Evolutionary conservation across 345 rosid genomes (phyloP).

Genomic region (Punica granatum): DNA sequence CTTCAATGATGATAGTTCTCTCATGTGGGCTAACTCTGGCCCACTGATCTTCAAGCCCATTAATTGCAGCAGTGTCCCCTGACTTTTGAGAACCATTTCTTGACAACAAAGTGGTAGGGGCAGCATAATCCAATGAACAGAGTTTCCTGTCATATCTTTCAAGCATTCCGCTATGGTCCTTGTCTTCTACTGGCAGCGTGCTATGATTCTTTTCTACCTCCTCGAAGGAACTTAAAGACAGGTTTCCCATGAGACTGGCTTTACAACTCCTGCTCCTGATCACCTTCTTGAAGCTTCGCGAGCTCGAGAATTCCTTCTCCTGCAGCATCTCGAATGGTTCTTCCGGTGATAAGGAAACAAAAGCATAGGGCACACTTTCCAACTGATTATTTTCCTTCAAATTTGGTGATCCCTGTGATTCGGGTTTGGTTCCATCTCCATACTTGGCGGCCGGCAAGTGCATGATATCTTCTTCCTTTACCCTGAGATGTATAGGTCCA

Average conservation of each 20-base stretch:
- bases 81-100: conserved; percentile 30
- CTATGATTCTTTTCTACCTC: conserved; percentile 22
- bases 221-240: conserved; percentile 24
- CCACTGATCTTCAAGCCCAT: conserved; percentile 24
- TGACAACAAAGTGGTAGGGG: conserved; percentile 20
- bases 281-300: conserved; percentile 33
- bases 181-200: conserved; percentile 31
- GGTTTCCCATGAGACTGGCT: conserved; percentile 32
- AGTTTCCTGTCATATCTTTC: conserved; percentile 23
- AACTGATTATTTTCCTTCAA: conserved; percentile 22
- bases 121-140: conserved; percentile 21
- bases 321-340: conserved; percentile 23
- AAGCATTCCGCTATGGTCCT: conserved; percentile 31
- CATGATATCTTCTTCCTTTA: conserved; percentile 13
- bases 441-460: conserved; percentile 20
- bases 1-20: background rate
- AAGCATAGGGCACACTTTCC: conserved; percentile 13
- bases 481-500: background rate
- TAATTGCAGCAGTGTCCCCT: conserved; percentile 16
- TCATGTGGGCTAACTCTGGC: background rate
- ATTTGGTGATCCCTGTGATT: conserved; percentile 16
- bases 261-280: conserved; percentile 64
- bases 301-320: conserved; percentile 29
- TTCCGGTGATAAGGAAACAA: conserved; percentile 32
- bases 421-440: conserved; percentile 21